Evolutionary conservation across 2,329 filamentous ascomycete genomes (phyloP).

Genomic region (Albifimbria verrucaria): DNA sequence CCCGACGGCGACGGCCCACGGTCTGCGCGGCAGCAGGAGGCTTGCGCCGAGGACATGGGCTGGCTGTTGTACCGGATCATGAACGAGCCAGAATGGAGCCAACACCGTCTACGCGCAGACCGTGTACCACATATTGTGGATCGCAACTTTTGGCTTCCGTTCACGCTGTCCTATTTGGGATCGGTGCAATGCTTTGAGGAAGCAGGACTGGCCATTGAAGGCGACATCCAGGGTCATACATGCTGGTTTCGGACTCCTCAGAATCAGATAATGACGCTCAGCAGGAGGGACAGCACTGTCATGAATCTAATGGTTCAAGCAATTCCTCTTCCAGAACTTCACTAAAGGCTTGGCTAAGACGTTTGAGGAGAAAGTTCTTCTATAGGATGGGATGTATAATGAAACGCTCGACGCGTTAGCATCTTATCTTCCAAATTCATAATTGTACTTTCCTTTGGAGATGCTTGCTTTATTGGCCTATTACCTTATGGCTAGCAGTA

Average conservation of each 20-base stretch:
- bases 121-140: conserved; percentile 18
- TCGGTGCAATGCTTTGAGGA: conserved; percentile 22
- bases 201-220: conserved; percentile 23
- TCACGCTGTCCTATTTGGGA: conserved; percentile 24
- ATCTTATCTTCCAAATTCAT: no score
- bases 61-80: conserved; percentile 32
- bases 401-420: no score
- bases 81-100: conserved; percentile 7
- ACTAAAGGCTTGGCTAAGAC: no score
- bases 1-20: not conserved
- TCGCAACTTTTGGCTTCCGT: conserved; percentile 27
- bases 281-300: no score
- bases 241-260: not conserved
- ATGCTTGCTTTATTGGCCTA: no score
- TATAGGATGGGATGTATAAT: no score
- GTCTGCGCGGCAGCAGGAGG: conserved; percentile 10
- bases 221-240: not conserved
- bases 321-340: no score
- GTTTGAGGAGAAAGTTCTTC: no score
- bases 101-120: conserved; percentile 15
- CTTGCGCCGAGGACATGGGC: conserved; percentile 25
- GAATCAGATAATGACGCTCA: not conserved
- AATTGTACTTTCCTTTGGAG: no score
- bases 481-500: no score
- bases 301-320: no score